A percentile compares a stretch with the other conserved stretches of the same genome.
Evolutionary conservation across 768 basidiomycete genomes (phyloP).

Genomic region (Lentinula boryana): DNA sequence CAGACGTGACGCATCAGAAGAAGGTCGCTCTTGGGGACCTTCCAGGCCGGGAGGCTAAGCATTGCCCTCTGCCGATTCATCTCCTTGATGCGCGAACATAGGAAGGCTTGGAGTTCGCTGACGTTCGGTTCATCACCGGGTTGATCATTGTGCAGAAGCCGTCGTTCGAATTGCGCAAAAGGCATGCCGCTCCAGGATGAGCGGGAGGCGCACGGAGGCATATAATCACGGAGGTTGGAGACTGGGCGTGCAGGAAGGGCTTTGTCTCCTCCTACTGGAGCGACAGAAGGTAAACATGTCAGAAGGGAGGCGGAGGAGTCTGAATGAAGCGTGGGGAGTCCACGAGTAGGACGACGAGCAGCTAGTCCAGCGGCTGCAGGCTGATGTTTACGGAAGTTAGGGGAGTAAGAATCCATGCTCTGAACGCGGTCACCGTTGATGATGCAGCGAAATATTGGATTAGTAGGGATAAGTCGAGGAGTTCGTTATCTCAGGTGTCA

Average conservation of each 20-base stretch:
- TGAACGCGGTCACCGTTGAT: background rate
- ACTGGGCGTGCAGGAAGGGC: background rate
- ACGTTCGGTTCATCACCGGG: background rate
- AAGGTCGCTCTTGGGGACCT: background rate
- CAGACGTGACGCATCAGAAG: background rate
- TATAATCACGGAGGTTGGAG: background rate
- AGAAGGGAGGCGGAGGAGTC: background rate
- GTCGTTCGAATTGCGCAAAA: background rate
- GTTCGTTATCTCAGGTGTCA: background rate
- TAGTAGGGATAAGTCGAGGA: background rate
- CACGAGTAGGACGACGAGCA: background rate
- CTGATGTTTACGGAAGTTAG: background rate
- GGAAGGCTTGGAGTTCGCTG: background rate
- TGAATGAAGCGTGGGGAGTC: background rate
- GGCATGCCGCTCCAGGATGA: conserved; percentile 2
- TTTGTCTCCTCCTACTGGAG: background rate
- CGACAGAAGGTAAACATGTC: background rate
- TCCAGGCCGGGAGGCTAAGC: background rate
- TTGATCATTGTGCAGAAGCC: background rate
- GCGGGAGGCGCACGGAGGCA: background rate
- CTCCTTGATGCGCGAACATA: background rate
- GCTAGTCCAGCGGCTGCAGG: background rate
- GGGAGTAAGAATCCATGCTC: background rate
- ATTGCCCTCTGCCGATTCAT: background rate
- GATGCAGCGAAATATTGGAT: background rate